Percentiles rank a stretch among this genome's conserved stretches.
Conservation (phyloP, 306 rosid species). For the Astragalus glycyphyllos region DNA sequence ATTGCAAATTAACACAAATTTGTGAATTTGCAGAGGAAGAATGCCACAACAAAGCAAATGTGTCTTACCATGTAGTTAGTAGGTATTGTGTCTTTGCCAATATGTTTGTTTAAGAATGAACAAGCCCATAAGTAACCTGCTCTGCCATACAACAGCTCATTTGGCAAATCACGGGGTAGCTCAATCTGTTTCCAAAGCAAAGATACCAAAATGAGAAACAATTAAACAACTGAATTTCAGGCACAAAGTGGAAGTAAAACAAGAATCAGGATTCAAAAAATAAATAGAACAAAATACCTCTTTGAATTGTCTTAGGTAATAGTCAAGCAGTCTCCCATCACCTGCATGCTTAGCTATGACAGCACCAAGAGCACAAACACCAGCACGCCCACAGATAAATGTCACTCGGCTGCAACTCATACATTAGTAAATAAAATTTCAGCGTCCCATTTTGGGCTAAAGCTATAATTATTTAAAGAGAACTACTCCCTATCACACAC, state of each 20-base stretch:
- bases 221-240: neutral
- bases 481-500: too few relatives aligned
- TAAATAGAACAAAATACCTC: constrained; percentile 51
- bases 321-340: constrained; percentile 59
- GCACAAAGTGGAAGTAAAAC: constrained; percentile 30
- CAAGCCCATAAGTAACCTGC: constrained; percentile 85
- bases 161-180: constrained; percentile 64
- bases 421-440: constrained; percentile 10
- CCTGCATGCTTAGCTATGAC: constrained; percentile 73
- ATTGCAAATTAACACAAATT: neutral
- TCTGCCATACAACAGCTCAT: constrained; percentile 81
- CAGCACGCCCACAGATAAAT: constrained; percentile 80
- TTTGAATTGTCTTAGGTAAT: constrained; percentile 62
- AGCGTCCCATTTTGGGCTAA: neutral
- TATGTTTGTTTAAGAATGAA: constrained; percentile 76
- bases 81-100: constrained; percentile 62
- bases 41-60: constrained; percentile 5
- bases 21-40: constrained; percentile 19
- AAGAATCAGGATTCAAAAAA: constrained; percentile 2
- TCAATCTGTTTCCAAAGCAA: constrained; percentile 62
- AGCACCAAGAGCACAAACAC: constrained; percentile 84
- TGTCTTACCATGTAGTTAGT: constrained; percentile 54
- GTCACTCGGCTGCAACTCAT: constrained; percentile 66
- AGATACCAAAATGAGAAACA: constrained; percentile 9
- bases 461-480: neutral